phyloP scores from a whole-genome alignment of 1,284 basidiomycete species.

The Bondarzewia mesenterica region DNA sequence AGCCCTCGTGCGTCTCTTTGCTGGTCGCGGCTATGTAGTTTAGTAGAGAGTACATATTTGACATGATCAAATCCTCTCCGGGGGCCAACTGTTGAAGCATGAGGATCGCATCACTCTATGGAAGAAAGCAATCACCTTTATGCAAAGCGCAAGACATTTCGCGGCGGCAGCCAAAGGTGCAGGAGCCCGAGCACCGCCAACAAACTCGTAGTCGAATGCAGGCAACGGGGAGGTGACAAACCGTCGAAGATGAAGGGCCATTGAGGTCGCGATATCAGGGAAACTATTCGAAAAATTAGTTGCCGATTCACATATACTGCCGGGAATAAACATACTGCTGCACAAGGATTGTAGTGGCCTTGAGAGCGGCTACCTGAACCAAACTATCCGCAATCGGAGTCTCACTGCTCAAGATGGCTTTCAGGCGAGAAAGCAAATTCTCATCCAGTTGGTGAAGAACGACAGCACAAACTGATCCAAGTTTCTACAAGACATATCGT shows the following conservation, averaged over 20 bases:
- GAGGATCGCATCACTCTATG: neutral
- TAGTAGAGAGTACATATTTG: conserved; percentile 92
- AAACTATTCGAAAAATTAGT: conserved; percentile 66
- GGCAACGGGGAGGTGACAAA: conserved; percentile 86
- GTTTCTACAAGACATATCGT: conserved; percentile 60
- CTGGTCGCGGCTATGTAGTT: conserved; percentile 83
- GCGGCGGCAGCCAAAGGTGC: conserved; percentile 80
- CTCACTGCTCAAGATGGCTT: conserved; percentile 72
- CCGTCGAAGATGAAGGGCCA: conserved; percentile 78
- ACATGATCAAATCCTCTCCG: conserved; percentile 88
- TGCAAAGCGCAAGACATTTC: conserved; percentile 84
- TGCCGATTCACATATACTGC: neutral
- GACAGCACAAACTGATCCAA: conserved; percentile 79
- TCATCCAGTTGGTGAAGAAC: conserved; percentile 65
- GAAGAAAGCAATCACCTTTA: conserved; percentile 48
- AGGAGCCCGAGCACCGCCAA: conserved; percentile 62
- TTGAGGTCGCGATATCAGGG: conserved; percentile 67
- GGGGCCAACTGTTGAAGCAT: conserved; percentile 54
- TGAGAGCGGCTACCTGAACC: conserved; percentile 81
- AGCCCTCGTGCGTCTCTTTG: conserved; percentile 60
- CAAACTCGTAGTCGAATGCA: conserved; percentile 83
- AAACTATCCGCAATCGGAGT: conserved; percentile 76
- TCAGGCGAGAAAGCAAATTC: conserved; percentile 64
- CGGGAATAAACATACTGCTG: conserved; percentile 50
- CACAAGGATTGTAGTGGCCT: conserved; percentile 73